Evolutionary conservation across 2,329 filamentous ascomycete species (phyloP).

Genomic region (Simplicillium sp.): DNA sequence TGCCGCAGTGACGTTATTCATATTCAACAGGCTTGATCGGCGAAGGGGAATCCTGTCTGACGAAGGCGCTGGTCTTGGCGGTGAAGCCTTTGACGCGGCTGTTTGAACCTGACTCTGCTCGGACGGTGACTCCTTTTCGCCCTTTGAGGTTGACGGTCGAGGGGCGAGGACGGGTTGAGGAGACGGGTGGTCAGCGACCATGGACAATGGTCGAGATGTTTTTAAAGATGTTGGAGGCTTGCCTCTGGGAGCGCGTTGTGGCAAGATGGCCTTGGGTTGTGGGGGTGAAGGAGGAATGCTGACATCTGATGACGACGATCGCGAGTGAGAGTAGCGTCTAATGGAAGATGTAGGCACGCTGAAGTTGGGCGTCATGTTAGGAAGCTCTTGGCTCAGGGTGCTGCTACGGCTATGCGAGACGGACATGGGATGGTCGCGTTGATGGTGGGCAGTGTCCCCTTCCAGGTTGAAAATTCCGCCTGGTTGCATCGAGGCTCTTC

Average conservation of each 20-base stretch:
- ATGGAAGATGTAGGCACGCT: constrained; percentile 38
- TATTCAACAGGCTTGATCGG: too few relatives aligned
- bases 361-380: constrained; percentile 37
- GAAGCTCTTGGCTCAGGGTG: constrained; percentile 4
- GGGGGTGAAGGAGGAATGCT: constrained; percentile 8
- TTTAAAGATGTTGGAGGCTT: constrained; percentile 36
- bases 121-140: too few relatives aligned
- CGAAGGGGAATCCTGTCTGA: too few relatives aligned
- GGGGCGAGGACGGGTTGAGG: constrained; percentile 21
- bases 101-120: too few relatives aligned
- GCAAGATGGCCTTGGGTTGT: constrained; percentile 10
- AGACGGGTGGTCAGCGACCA: constrained; percentile 44
- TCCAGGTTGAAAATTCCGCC: constrained; percentile 30
- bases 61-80: too few relatives aligned
- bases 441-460: constrained; percentile 13
- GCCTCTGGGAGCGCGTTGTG: constrained; percentile 18
- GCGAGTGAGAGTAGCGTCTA: constrained; percentile 34
- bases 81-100: too few relatives aligned
- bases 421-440: constrained; percentile 5
- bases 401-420: neutral
- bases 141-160: too few relatives aligned
- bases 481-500: constrained; percentile 42
- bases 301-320: constrained; percentile 13
- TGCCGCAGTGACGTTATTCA: too few relatives aligned
- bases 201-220: constrained; percentile 41